Evolutionary conservation across 345 rosid species (phyloP).

Genomic region (Moricandia arvensis): DNA sequence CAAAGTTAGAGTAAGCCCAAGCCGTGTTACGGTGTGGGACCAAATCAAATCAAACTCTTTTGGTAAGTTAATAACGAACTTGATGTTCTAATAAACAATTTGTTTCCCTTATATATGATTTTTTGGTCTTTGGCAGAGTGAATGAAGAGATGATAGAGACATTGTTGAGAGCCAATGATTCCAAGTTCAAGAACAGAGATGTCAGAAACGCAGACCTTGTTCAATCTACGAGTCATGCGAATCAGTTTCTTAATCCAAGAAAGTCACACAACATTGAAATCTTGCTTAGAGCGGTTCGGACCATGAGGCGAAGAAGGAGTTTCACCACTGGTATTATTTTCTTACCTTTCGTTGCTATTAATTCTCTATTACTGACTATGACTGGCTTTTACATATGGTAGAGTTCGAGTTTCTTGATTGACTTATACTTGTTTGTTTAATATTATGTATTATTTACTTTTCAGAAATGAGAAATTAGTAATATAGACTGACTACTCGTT

Average conservation of each 20-base stretch:
- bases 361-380: not conserved
- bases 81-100: not conserved
- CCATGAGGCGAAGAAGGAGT: not conserved
- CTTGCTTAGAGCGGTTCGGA: slow-evolving; percentile 45
- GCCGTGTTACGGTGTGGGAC: slow-evolving; percentile 94
- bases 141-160: slow-evolving; percentile 98
- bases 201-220: slow-evolving; percentile 30
- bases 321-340: not conserved
- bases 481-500: too few species aligned
- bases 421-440: too few species aligned
- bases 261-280: slow-evolving; percentile 90
- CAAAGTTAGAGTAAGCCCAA: slow-evolving; percentile 88
- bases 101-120: not conserved
- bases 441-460: too few species aligned
- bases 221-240: slow-evolving; percentile 50
- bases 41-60: slow-evolving; percentile 84
- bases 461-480: too few species aligned
- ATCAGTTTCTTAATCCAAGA: slow-evolving; percentile 77
- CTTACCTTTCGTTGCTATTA: not conserved
- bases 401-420: too few species aligned
- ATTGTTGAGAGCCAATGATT: slow-evolving; percentile 61
- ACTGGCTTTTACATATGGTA: too few species aligned
- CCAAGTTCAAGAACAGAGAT: slow-evolving; percentile 44
- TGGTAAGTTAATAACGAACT: slow-evolving; percentile 53
- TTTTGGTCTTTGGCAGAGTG: slow-evolving; percentile 50